These are phyloP conservation scores for Pythium sp. DNA, from an alignment of 352 stramenopile genomes.

Conservation along the genomic window DNA sequence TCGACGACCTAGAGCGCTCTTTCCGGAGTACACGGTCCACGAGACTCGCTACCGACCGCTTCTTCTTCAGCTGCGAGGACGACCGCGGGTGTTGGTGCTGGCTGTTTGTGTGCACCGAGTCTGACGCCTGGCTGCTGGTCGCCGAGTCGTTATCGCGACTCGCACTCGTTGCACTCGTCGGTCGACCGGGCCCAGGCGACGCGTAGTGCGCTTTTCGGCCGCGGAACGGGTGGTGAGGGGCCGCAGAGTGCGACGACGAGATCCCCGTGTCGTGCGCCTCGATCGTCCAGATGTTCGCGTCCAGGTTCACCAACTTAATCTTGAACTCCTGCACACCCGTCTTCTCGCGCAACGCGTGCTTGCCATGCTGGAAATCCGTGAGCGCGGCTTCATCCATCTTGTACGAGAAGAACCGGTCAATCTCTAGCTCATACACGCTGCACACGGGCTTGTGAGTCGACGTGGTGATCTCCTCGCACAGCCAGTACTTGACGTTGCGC, in stretches of 20 bases:
- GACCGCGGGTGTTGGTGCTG: conserved; percentile 8
- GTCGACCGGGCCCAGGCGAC: neutral
- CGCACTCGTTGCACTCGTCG: neutral
- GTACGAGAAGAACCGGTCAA: conserved; percentile 52
- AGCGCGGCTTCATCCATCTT: conserved; percentile 29
- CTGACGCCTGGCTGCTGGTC: conserved; percentile 12
- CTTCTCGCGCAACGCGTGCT: conserved; percentile 37
- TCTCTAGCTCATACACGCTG: conserved; percentile 46
- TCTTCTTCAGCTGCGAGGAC: conserved; percentile 17
- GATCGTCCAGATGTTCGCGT: conserved; percentile 54
- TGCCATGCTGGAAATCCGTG: conserved; percentile 21
- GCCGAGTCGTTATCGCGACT: conserved; percentile 11
- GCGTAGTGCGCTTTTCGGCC: conserved; percentile 1
- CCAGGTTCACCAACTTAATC: conserved; percentile 52
- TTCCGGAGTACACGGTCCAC: conserved; percentile 20
- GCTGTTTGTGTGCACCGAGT: conserved; percentile 14
- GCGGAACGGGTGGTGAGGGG: conserved; percentile 2
- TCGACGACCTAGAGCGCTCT: conserved; percentile 18
- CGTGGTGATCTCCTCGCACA: conserved; percentile 44
- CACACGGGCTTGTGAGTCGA: conserved; percentile 57
- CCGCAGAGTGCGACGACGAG: conserved; percentile 10
- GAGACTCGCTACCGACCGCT: conserved; percentile 14
- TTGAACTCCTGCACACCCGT: conserved; percentile 44
- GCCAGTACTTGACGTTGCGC: conserved; percentile 37
- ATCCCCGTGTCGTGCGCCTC: conserved; percentile 8